phyloP scores from a whole-genome alignment of 352 stramenopile genomes.

The Pythium insidiosum region DNA sequence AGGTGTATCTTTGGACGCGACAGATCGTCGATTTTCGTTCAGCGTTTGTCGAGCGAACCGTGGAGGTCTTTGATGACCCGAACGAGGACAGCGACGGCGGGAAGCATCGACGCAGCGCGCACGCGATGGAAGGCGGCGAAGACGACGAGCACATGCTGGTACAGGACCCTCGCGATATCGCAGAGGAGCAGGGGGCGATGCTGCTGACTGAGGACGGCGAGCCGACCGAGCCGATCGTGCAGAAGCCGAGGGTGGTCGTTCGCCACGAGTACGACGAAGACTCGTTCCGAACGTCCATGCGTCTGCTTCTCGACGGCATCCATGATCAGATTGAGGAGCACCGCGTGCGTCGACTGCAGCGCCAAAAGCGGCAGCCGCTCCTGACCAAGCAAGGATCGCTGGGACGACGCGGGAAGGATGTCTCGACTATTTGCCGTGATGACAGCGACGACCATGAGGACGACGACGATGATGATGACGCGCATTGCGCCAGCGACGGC shows the following conservation, averaged over 20 bases:
- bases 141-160: conserved; percentile 8
- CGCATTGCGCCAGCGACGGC: too few relatives aligned
- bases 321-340: conserved; percentile 81
- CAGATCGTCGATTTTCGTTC: conserved; percentile 76
- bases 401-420: too few relatives aligned
- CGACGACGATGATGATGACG: too few relatives aligned
- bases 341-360: conserved; percentile 34
- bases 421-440: too few relatives aligned
- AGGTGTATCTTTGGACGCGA: conserved; percentile 78
- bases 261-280: conserved; percentile 51
- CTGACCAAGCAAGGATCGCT: conserved; percentile 19
- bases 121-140: conserved; percentile 2
- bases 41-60: conserved; percentile 17
- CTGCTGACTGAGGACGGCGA: too few relatives aligned
- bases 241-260: conserved; percentile 12
- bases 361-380: conserved; percentile 24
- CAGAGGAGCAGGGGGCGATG: conserved; percentile 3
- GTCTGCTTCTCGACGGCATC: conserved; percentile 68
- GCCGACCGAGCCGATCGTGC: conserved; percentile 5
- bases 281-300: conserved; percentile 52
- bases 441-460: too few relatives aligned
- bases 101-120: too few relatives aligned
- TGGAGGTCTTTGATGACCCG: conserved; percentile 7
- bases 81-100: background rate
- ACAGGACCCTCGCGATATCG: conserved; percentile 11